Evolutionary conservation across 106 monocot species (phyloP).

Genomic region (Narthecium ossifragum): DNA sequence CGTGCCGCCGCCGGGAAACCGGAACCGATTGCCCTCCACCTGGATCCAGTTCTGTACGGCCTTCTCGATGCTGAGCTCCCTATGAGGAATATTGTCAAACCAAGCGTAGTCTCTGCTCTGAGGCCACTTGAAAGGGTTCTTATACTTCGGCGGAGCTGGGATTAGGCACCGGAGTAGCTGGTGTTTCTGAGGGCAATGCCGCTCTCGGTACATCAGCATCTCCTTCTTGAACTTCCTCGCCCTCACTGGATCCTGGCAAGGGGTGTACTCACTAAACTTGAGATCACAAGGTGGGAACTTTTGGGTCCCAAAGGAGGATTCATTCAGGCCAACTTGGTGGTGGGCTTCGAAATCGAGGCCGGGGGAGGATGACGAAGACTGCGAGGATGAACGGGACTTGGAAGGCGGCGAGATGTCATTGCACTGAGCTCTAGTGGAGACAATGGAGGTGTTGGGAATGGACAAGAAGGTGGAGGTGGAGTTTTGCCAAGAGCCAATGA

Average conservation of each 20-base stretch:
- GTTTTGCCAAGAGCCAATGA: constrained; percentile 30
- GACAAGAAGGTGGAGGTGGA: constrained; percentile 1
- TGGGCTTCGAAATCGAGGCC: constrained; percentile 2
- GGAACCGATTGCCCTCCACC: constrained; percentile 3
- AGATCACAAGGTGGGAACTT: neutral
- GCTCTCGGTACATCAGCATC: neutral
- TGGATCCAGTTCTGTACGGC: constrained; percentile 10
- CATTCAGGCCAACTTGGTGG: neutral
- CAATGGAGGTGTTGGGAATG: neutral
- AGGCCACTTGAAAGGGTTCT: constrained; percentile 6
- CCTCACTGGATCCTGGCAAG: neutral
- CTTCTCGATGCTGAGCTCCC: constrained; percentile 7
- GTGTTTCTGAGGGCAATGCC: constrained; percentile 1
- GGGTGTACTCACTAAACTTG: constrained; percentile 5
- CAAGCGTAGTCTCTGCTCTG: constrained; percentile 6
- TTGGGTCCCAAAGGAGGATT: neutral
- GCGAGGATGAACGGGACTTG: no score
- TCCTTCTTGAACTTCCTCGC: neutral
- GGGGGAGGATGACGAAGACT: neutral
- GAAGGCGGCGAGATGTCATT: no score
- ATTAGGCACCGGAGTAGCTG: neutral
- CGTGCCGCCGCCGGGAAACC: constrained; percentile 7
- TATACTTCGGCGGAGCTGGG: constrained; percentile 3
- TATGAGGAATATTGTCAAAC: constrained; percentile 7
- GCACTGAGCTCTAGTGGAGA: neutral